A percentile compares a stretch with the other conserved stretches of the same genome.
Conservation (phyloP, 495 filamentous ascomycete genomes). For the Aspergillus heteromorphus region DNA sequence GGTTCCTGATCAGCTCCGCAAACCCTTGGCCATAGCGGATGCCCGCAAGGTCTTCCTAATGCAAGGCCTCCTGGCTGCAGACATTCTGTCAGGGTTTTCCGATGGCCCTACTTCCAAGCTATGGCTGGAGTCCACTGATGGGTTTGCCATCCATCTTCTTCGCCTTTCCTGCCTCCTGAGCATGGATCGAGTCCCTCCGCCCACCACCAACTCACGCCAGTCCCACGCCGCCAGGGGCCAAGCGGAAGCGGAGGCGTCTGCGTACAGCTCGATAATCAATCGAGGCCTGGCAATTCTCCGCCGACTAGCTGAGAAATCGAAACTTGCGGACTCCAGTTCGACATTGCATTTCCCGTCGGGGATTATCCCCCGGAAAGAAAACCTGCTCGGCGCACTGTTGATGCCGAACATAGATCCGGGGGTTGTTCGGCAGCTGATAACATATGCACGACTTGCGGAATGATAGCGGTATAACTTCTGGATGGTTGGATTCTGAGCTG, state of each 20-base stretch:
- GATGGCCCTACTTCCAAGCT: slow-evolving; percentile 66
- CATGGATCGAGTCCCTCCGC: slow-evolving; percentile 45
- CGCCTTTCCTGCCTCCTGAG: slow-evolving; percentile 65
- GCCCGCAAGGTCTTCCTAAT: slow-evolving; percentile 79
- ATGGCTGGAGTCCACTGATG: slow-evolving; percentile 83
- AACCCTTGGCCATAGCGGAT: slow-evolving; percentile 61
- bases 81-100: slow-evolving; percentile 72
- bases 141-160: slow-evolving; percentile 75
- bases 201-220: slow-evolving; percentile 27
- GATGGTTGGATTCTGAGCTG: slow-evolving; percentile 16
- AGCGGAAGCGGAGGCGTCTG: slow-evolving; percentile 40
- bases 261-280: slow-evolving; percentile 55
- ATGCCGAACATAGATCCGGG: slow-evolving; percentile 54
- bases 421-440: slow-evolving; percentile 67
- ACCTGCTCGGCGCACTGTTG: slow-evolving; percentile 61
- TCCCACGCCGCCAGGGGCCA: slow-evolving; percentile 26
- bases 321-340: slow-evolving; percentile 49
- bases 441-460: slow-evolving; percentile 60
- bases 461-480: slow-evolving; percentile 9
- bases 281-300: slow-evolving; percentile 66
- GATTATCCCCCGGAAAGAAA: slow-evolving; percentile 64
- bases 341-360: slow-evolving; percentile 50
- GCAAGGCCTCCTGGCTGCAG: slow-evolving; percentile 87
- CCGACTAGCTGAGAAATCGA: slow-evolving; percentile 65
- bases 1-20: slow-evolving; percentile 59